Evolutionary conservation across 768 basidiomycete genomes (phyloP), one percentile per base, ranked within the genome.

Genomic region (Termitomyces eurrhizus): DNA sequence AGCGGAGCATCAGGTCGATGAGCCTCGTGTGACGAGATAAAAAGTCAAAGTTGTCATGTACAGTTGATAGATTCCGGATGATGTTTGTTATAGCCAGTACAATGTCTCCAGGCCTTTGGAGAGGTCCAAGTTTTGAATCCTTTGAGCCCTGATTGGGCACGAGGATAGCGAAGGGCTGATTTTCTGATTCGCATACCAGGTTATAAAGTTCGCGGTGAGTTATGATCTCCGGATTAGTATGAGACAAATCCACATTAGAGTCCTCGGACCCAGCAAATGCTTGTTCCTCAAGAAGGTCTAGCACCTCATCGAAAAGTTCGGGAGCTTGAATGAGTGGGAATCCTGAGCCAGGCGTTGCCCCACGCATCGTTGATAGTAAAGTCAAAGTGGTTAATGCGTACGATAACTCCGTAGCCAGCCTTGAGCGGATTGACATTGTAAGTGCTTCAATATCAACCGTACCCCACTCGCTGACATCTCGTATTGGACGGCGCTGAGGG

Each of bases 371-470:
- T 13, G 90, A 89, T 59, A 97, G 76, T 69, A 96, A 77, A 4
- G 88, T 88, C 65, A 98, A 79, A 5, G 92, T 92, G 26, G 94
- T 93, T 65, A 99, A 75, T 5, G 91, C 93, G 70, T 95, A 98
- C 4, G 94, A 89, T 56, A 95, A 76, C 72, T 99, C 96, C 50
- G 85, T 80, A 9, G 87, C 81, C 45, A 98, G 75, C 39, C 95
- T 81, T 39, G 92, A 96, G 36, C 95, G 89, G 44, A 99, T 76
- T 35, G 92, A 91, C 89, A 99, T 88, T n/a, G 87, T 88, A 53
- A 99, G 80, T n/a, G 87, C 87, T 68, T 97, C 95, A 60, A 98
- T 87, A 67, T 98, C 95, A 53, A 96, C 84, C 8, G 79, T 81
- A 24, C 93, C 94, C 86, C 95, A 93, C 56, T 95, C 93, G 69